Conservation (phyloP, 352 stramenopile genomes). For the Pythium oligandrum region DNA sequence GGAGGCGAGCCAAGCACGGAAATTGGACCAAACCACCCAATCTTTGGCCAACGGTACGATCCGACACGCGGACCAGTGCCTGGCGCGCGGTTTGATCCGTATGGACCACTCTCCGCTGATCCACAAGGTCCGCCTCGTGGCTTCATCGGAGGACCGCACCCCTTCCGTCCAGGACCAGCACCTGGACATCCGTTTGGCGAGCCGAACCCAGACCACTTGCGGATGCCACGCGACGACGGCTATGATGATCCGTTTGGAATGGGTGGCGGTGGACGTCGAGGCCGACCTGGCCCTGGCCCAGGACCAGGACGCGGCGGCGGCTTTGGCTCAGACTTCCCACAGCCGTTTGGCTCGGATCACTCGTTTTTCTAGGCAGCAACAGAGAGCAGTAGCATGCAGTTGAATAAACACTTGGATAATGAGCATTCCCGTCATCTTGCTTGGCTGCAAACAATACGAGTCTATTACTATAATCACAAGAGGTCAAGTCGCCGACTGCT, state of each 20-base stretch:
- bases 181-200: constrained; percentile 69
- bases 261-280: constrained; percentile 14
- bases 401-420: too few species aligned
- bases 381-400: background rate
- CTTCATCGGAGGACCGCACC: constrained; percentile 25
- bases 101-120: constrained; percentile 48
- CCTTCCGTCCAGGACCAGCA: constrained; percentile 29
- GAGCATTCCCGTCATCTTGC: too few species aligned
- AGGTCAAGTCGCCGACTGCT: background rate
- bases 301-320: constrained; percentile 23
- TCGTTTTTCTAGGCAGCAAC: constrained; percentile 48
- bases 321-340: constrained; percentile 21
- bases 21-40: constrained; percentile 65
- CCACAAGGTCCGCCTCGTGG: constrained; percentile 40
- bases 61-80: constrained; percentile 55
- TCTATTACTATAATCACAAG: background rate
- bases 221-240: constrained; percentile 65
- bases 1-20: constrained; percentile 66
- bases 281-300: constrained; percentile 11
- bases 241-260: constrained; percentile 45
- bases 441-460: too few species aligned
- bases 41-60: constrained; percentile 64
- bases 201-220: constrained; percentile 73
- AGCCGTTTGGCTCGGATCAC: constrained; percentile 59
- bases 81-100: constrained; percentile 81